Evolutionary conservation across 2,329 filamentous ascomycete genomes (phyloP), one percentile per base, ranked within the genome.

Genomic region (Lachnellula suecica): DNA sequence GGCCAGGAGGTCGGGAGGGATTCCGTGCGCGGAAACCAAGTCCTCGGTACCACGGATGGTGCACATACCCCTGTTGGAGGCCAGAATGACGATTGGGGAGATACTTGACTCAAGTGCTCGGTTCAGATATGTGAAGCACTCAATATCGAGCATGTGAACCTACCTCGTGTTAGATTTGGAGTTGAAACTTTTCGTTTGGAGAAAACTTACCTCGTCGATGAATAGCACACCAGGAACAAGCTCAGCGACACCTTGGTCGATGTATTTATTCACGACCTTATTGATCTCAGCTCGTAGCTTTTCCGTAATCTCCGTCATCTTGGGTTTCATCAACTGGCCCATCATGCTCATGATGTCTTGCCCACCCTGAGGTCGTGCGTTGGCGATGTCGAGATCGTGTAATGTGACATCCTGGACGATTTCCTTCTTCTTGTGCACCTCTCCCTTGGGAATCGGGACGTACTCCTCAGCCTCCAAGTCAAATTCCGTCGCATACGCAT

Each of bases 271-370:
- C 62, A 99, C 94, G 25, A 99, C 93, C 77, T 97, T 97, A 83
- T 99, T 97, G 77, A 99, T 97, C 76, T 99, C 94, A 51, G 83
- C 79, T 55, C 94, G 84, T 67, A 99, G 77, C 78, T 99, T 99
- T 74, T 99, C 94, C 25, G 94, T 99, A 67, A 99, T 97, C 72
- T 99, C 94, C 5, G 94, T 99, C 85, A 97, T 97, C 78, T 95
- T 95, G 57, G 94, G 94, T 81, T 97, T 97, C 91, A 97, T 97
- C 67, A 99, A 76, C 74, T 99, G 94, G 65, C 94, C 94, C 93
- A 99, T 97, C 94, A 99, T 97, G 77, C 92, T 97, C 92, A 99
- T 97, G 61, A 99, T 96, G 71, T 99, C 94, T 78, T 99, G 94
- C 41, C 94, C 94, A 48, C 94, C 94, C 76, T 97, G 91, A 4